Percentiles rank a stretch among this genome's conserved stretches.
These are phyloP conservation scores for Ceratocystis papillata DNA, from an alignment of 2,329 filamentous ascomycete species.

Conservation along the genomic window DNA sequence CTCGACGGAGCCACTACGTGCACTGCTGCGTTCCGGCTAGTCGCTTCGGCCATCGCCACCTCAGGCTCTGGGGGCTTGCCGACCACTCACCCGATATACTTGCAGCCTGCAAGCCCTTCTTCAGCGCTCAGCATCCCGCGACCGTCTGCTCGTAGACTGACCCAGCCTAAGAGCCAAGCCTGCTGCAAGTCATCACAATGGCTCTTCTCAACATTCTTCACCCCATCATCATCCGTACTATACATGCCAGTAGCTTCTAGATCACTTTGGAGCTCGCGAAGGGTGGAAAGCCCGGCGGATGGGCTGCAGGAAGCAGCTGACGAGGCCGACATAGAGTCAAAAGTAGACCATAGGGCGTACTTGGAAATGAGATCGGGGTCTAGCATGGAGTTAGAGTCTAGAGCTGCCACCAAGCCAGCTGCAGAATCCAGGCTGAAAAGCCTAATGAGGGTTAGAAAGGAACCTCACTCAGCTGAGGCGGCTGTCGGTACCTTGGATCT, in stretches of 20 bases:
- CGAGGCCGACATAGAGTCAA: background rate
- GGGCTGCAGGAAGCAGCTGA: background rate
- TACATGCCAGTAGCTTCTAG: constrained; percentile 16
- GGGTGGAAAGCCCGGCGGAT: background rate
- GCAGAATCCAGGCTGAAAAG: background rate
- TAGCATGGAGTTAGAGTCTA: background rate
- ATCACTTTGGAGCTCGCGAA: constrained; percentile 17
- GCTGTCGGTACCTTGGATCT: constrained; percentile 35
- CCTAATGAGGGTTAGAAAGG: background rate
- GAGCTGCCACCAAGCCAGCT: background rate
- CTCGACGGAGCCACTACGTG: constrained; percentile 51
- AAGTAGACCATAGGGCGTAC: background rate
- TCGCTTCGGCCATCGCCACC: constrained; percentile 7
- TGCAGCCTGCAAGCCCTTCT: constrained; percentile 7
- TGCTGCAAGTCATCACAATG: constrained; percentile 28
- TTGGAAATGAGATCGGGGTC: background rate
- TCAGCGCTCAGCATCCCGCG: background rate
- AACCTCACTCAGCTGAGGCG: constrained; percentile 20
- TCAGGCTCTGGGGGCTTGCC: constrained; percentile 4
- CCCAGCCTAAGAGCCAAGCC: background rate
- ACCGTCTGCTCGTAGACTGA: background rate
- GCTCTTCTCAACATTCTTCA: constrained; percentile 36
- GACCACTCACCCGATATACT: background rate
- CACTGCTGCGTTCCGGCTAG: constrained; percentile 41
- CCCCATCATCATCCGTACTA: constrained; percentile 17